Evolutionary conservation across 2,329 filamentous ascomycete species (phyloP), one percentile per base, ranked within the genome.

Genomic region (Aspergillus ustus): DNA sequence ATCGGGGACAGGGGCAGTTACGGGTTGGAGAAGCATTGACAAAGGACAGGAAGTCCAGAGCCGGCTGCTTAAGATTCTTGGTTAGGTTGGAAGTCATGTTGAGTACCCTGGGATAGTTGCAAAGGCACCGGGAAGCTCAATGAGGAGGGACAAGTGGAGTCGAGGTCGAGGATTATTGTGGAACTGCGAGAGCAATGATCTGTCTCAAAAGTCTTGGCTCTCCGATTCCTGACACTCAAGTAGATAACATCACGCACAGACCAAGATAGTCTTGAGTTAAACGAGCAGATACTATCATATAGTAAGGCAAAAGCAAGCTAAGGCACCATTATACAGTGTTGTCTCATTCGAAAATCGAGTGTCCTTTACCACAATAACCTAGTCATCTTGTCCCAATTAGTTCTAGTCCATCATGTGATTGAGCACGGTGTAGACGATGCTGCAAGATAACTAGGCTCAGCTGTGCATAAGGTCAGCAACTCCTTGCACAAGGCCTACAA

Each of bases 11-110:
- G 48, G 52, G 44, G 52, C 44, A 37, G 52, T 70, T 84, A 97
- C 93, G 94, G 57, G 93, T 96, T 13, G 95, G 95, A 61, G 93
- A 97, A 66, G 89, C 91, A 79, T 97, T 96, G 76, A 97, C 89
- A 81, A 97, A 97, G 79, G 92, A 90, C 74, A 97, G 81, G 78
- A 97, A 97, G 82, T 96, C 92, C 79, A 90, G 82, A 58, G 91
- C 91, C 57, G 86, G 73, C 61, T 76, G 70, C 57, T 77, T 65
- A 57, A 68, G 46, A 57, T 69, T 67, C 59, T 70, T 55, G 51
- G 67, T 67, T 44, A 69, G 54, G 52, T 67, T 75, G 25, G 72
- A 70, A 61, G 74, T 71, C 68, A 72, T 77, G 40, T 72, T 56
- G 65, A 68, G 62, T 63, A 67, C 53, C 63, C 49, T 63, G 62